A percentile compares a stretch with the other conserved stretches of the same genome.
phyloP scores from a whole-genome alignment of 2,329 filamentous ascomycete species.

The Hyphodiscus sp. region DNA sequence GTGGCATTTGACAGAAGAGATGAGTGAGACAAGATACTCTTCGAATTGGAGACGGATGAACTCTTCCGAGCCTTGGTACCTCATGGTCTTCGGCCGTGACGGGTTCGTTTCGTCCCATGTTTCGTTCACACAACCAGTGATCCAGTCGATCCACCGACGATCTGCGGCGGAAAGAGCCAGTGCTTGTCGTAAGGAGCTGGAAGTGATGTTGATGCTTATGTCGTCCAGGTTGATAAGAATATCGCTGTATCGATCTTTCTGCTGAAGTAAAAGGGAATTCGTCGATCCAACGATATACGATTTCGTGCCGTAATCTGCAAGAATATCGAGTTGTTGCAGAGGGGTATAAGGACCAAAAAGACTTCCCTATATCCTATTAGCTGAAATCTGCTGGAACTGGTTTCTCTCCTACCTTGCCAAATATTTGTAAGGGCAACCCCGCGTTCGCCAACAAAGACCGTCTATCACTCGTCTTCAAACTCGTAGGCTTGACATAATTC shows the following conservation, averaged over 20 bases:
- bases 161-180: slow-evolving; percentile 79
- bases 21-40: slow-evolving; percentile 84
- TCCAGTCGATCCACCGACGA: slow-evolving; percentile 90
- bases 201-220: slow-evolving; percentile 75
- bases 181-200: slow-evolving; percentile 67
- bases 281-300: slow-evolving; percentile 97
- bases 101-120: slow-evolving; percentile 96
- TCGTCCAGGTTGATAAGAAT: slow-evolving; percentile 96
- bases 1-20: slow-evolving; percentile 87
- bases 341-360: slow-evolving; percentile 96
- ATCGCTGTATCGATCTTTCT: slow-evolving; percentile 93
- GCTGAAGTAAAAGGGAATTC: slow-evolving; percentile 87
- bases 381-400: background rate
- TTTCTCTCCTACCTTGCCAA: slow-evolving; percentile 62
- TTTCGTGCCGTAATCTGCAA: slow-evolving; percentile 90
- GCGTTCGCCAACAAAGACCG: slow-evolving; percentile 87
- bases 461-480: slow-evolving; percentile 84
- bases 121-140: slow-evolving; percentile 88
- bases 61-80: slow-evolving; percentile 92
- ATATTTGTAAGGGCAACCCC: slow-evolving; percentile 90
- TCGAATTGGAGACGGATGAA: slow-evolving; percentile 97
- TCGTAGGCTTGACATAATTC: slow-evolving; percentile 69
- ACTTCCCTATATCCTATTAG: slow-evolving; percentile 55
- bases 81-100: slow-evolving; percentile 83
- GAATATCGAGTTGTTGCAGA: slow-evolving; percentile 86